Conservation (phyloP, 2,329 filamentous ascomycete genomes). For the Neoarthrinium moseri region DNA sequence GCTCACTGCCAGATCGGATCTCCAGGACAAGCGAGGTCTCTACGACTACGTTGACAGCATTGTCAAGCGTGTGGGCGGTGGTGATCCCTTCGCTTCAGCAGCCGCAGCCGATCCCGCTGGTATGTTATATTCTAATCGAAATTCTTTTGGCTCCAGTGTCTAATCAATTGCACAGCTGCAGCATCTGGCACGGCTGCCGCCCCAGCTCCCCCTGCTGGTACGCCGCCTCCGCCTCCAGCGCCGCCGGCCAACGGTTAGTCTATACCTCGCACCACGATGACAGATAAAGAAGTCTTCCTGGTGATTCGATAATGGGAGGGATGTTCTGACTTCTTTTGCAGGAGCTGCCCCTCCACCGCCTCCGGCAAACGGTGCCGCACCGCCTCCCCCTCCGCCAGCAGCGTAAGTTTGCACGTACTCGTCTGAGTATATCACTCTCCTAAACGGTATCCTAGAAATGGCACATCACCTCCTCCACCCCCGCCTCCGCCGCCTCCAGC, state of each 20-base stretch:
- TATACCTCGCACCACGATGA: no score
- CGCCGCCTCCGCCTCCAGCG: background rate
- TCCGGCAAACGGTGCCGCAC: background rate
- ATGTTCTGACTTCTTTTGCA: no score
- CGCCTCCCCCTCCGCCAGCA: background rate
- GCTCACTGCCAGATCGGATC: background rate
- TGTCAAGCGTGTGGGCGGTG: background rate
- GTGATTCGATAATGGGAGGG: no score
- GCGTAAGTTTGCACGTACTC: background rate
- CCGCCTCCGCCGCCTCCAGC: no score
- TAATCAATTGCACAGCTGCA: background rate
- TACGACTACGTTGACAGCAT: background rate
- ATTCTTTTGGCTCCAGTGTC: no score
- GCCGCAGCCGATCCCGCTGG: no score
- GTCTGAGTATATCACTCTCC: background rate
- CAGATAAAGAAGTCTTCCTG: no score
- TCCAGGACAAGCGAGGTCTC: background rate
- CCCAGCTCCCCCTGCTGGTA: background rate
- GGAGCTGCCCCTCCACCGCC: background rate
- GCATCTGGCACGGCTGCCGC: background rate
- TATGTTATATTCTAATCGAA: no score
- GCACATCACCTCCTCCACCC: background rate
- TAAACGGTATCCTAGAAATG: background rate
- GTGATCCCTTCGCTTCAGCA: background rate
- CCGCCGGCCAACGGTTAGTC: background rate